Evolutionary conservation across 2,329 filamentous ascomycete genomes (phyloP).

Genomic region (Orbilia brochopaga): DNA sequence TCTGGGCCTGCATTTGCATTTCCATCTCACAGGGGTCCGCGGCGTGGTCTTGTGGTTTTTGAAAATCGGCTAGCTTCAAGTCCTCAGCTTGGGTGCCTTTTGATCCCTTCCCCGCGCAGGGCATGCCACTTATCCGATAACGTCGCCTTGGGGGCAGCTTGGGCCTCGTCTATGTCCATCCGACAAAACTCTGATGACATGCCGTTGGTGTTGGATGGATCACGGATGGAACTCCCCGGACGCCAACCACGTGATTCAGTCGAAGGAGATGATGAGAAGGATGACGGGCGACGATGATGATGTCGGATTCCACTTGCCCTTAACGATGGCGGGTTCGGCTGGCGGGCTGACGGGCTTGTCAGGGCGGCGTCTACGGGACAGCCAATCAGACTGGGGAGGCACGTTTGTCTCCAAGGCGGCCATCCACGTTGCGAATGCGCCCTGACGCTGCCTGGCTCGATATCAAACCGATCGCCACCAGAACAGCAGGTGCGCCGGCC

Average conservation of each 20-base stretch:
- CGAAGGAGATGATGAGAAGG: no score
- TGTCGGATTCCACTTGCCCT: no score
- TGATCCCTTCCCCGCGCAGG: neutral
- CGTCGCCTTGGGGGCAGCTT: neutral
- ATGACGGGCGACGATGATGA: no score
- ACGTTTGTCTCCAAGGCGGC: no score
- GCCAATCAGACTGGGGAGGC: no score
- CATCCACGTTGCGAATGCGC: no score
- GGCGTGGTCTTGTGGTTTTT: neutral
- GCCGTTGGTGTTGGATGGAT: neutral
- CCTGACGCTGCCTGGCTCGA: no score
- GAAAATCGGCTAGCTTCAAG: constrained; percentile 3
- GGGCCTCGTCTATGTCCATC: neutral
- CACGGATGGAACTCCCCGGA: neutral
- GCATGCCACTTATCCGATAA: constrained; percentile 3
- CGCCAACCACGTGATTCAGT: neutral
- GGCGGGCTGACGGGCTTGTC: no score
- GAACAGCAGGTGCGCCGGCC: no score
- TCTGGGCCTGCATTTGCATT: neutral
- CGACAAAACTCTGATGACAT: neutral
- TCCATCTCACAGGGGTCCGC: neutral
- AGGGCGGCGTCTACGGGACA: no score
- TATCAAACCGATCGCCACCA: no score
- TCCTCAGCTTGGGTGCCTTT: neutral
- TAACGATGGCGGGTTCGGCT: no score